phyloP scores from a whole-genome alignment of 176 grass and related monocot species.

The Lolium multiflorum region DNA sequence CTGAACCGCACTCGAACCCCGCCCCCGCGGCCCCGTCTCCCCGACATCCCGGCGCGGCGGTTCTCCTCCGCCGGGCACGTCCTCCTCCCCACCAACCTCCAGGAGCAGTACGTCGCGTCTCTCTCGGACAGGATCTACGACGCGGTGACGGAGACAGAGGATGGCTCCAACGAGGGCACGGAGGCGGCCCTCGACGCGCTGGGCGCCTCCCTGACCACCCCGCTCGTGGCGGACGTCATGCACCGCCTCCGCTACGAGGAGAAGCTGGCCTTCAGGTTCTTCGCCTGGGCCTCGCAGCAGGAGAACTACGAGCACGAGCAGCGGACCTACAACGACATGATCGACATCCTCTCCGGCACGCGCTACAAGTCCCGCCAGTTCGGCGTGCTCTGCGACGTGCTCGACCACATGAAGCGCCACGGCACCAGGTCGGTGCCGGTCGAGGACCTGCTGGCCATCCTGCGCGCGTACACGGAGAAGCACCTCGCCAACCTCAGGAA shows the following conservation, averaged over 20 bases:
- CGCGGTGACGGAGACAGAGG: slow-evolving; percentile 29
- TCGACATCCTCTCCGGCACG: slow-evolving; percentile 91
- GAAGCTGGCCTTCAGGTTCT: slow-evolving; percentile 88
- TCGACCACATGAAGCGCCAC: slow-evolving; percentile 90
- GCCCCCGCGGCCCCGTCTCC: background rate
- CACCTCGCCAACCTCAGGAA: slow-evolving; percentile 76
- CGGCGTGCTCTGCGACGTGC: slow-evolving; percentile 77
- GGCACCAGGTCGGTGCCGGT: slow-evolving; percentile 55
- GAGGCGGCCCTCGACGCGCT: slow-evolving; percentile 52
- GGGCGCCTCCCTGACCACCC: slow-evolving; percentile 60
- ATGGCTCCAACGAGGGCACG: slow-evolving; percentile 46
- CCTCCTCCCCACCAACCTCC: slow-evolving; percentile 46
- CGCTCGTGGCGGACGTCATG: slow-evolving; percentile 68
- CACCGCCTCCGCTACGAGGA: slow-evolving; percentile 85
- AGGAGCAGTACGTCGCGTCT: slow-evolving; percentile 35
- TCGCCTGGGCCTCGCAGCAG: slow-evolving; percentile 70
- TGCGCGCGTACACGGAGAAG: slow-evolving; percentile 71
- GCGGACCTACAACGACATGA: slow-evolving; percentile 74
- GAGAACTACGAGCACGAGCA: slow-evolving; percentile 70
- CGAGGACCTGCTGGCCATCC: slow-evolving; percentile 62
- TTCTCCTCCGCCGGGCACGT: slow-evolving; percentile 44
- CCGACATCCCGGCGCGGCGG: background rate
- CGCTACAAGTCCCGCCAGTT: slow-evolving; percentile 84
- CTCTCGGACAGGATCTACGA: slow-evolving; percentile 58
- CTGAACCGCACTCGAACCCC: background rate